Evolutionary conservation across 257 asterid genomes (phyloP).

Genomic region (Scutellaria baicalensis): DNA sequence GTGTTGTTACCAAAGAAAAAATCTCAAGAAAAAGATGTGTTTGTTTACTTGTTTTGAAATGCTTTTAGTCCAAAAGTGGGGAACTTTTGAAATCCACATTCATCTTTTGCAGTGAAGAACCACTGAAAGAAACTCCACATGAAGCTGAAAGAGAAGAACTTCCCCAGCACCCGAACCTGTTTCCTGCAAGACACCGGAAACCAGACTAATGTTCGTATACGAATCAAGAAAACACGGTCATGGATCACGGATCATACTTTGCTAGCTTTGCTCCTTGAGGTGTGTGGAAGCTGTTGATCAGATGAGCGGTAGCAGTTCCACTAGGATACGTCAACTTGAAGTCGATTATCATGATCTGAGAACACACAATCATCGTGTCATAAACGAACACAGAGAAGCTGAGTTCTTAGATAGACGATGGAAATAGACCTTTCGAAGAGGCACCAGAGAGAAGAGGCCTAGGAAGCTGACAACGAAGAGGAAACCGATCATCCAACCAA

Average conservation of each 20-base stretch:
- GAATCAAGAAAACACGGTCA: background rate
- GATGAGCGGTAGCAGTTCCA: background rate
- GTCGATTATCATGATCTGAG: background rate
- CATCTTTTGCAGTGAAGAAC: background rate
- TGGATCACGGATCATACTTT: no score
- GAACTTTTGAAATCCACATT: conserved; percentile 3
- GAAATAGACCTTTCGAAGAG: conserved; percentile 42
- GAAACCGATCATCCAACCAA: conserved; percentile 58
- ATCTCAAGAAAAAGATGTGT: background rate
- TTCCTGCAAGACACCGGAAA: background rate
- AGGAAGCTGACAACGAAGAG: conserved; percentile 50
- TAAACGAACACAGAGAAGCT: background rate
- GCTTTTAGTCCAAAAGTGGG: conserved; percentile 69
- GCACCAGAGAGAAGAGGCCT: conserved; percentile 55
- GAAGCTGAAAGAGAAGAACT: background rate
- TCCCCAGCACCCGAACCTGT: background rate
- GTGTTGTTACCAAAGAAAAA: background rate
- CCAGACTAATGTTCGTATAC: background rate
- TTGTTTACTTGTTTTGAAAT: conserved; percentile 32
- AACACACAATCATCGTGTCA: background rate
- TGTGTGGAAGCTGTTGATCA: background rate
- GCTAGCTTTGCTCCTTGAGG: background rate
- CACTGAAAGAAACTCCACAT: background rate
- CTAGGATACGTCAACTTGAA: background rate
- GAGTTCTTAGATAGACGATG: no score